Evolutionary conservation across 495 filamentous ascomycete genomes (phyloP), one percentile per base, ranked within the genome.

Genomic region (Chaetomium fimeti): DNA sequence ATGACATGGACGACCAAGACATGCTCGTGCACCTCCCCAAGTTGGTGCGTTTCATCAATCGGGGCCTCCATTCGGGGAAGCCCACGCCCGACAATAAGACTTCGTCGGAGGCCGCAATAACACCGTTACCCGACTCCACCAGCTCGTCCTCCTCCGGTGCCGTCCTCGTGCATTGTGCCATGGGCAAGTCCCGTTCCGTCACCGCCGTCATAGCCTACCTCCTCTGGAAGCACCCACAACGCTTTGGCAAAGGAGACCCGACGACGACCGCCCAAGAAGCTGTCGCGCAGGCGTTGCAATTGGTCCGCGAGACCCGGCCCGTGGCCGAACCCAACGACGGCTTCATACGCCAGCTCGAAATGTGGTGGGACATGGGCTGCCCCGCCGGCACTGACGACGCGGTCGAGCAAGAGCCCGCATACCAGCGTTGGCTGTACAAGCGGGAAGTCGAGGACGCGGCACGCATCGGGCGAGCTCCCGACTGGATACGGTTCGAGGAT

Each of bases 131-230:
- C 1, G 7, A 20, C 2, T 18, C 49, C 49, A 7, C 49, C 25
- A 29, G 20, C 9, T 18, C 16, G 4, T 52, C 64, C 56, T 49
- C 57, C 5, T 53, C 66, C 32, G 72, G 72, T n/a, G 77, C 72
- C 24, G 77, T 82, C 51, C 76, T 78, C 48, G 80, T 80, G 63
- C 76, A 78, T 76, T 97, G 94, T 83, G 93, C 91, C 36, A 96
- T 96, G 91, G 94, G 94, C 38, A 93, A 93, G 77, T 96, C 92
- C 57, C 90, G 94, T 56, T 97, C 93, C 25, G 88, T 92, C 65
- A 87, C 92, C 51, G 82, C 92, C 67, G 82, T 92, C 65, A 83
- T 94, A 59, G 92, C 95, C 70, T 97, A 91, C 77, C 79, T 98
- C 58, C 88, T 97, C 71, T 86, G 88, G 78, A 83, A 82, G 60